Evolutionary conservation across 495 filamentous ascomycete genomes (phyloP).

Genomic region (Penicillium pancosmium): DNA sequence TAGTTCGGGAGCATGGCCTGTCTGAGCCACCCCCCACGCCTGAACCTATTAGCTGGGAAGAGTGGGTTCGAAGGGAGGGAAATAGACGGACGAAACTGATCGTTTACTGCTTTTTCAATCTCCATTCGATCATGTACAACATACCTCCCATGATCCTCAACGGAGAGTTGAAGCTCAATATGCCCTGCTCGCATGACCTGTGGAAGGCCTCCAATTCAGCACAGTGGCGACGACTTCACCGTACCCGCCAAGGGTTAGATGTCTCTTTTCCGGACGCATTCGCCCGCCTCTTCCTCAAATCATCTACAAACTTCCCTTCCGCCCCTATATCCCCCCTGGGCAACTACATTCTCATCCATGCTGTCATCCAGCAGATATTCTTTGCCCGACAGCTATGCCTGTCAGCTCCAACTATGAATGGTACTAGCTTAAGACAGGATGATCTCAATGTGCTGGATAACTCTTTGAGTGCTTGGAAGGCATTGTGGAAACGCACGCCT

Average conservation of each 20-base stretch:
- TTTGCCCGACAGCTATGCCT: slow-evolving; percentile 52
- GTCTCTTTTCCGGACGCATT: slow-evolving; percentile 54
- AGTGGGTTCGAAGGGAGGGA: slow-evolving; percentile 53
- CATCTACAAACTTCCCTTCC: slow-evolving; percentile 46
- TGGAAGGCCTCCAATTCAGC: slow-evolving; percentile 52
- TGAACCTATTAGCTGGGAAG: slow-evolving; percentile 50
- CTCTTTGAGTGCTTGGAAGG: slow-evolving; percentile 55
- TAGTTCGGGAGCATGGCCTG: slow-evolving; percentile 53
- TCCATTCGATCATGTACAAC: slow-evolving; percentile 58
- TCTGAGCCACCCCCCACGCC: slow-evolving; percentile 34
- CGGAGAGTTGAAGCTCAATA: slow-evolving; percentile 51
- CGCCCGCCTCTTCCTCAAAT: slow-evolving; percentile 47
- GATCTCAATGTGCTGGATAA: slow-evolving; percentile 46
- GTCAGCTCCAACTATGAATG: slow-evolving; percentile 45
- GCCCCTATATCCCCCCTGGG: slow-evolving; percentile 55
- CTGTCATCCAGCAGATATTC: slow-evolving; percentile 57
- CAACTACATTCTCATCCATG: slow-evolving; percentile 58
- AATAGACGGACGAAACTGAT: slow-evolving; percentile 54
- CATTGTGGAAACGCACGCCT: slow-evolving; percentile 54
- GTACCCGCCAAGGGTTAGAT: slow-evolving; percentile 38
- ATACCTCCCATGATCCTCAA: slow-evolving; percentile 56
- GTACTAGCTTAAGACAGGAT: slow-evolving; percentile 48
- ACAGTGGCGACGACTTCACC: slow-evolving; percentile 49
- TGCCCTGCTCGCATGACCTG: slow-evolving; percentile 54
- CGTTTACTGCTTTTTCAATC: slow-evolving; percentile 58